phyloP scores from a whole-genome alignment of 2,329 filamentous ascomycete species.

The Colletotrichum sp. region DNA sequence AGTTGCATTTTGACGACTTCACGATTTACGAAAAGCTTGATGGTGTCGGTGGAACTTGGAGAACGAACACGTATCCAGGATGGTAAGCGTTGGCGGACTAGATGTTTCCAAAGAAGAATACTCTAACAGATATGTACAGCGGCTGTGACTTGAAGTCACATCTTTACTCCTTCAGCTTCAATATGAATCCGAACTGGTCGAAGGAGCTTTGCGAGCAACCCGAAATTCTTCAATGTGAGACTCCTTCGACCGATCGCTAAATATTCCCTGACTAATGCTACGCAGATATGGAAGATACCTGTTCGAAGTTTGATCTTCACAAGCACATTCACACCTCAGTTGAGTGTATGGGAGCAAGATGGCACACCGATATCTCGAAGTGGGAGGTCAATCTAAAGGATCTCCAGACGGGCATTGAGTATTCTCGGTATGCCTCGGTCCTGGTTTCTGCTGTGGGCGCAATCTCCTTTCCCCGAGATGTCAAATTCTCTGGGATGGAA shows the following conservation, averaged over 20 bases:
- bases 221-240: slow-evolving; percentile 37
- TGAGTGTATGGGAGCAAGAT: slow-evolving; percentile 27
- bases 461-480: slow-evolving; percentile 28
- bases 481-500: slow-evolving; percentile 31
- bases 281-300: slow-evolving; percentile 21
- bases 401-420: slow-evolving; percentile 19
- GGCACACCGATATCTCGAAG: slow-evolving; percentile 16
- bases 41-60: slow-evolving; percentile 34
- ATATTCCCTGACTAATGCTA: not conserved
- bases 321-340: slow-evolving; percentile 23
- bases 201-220: slow-evolving; percentile 35
- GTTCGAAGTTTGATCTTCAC: slow-evolving; percentile 26
- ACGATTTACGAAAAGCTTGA: slow-evolving; percentile 34
- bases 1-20: slow-evolving; percentile 35
- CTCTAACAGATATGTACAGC: not conserved
- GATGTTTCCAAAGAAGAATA: not conserved
- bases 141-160: slow-evolving; percentile 37
- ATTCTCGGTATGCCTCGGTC: slow-evolving; percentile 21
- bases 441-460: slow-evolving; percentile 32
- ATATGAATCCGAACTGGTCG: slow-evolving; percentile 42
- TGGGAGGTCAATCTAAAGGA: slow-evolving; percentile 27
- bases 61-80: slow-evolving; percentile 34
- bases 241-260: not conserved
- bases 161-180: slow-evolving; percentile 48
- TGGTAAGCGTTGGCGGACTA: slow-evolving; percentile 23